These are phyloP conservation scores for Geotrichum carabidarum DNA, from an alignment of 1,139 yeast species.

Conservation along the genomic window DNA sequence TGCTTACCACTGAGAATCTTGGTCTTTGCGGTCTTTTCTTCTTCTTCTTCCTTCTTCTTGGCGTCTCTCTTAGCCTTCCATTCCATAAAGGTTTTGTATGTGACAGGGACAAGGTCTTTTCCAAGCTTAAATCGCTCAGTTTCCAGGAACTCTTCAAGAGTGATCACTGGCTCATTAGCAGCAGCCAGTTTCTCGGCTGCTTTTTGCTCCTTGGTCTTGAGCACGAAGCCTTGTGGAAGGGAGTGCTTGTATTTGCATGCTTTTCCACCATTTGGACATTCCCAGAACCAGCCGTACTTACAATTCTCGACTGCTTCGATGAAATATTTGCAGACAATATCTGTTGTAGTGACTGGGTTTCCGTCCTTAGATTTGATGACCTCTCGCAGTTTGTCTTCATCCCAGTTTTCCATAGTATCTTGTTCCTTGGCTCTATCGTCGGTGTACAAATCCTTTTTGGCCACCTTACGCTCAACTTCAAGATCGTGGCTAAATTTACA, in stretches of 20 bases:
- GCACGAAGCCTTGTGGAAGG: slow-evolving; percentile 93
- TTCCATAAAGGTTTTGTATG: slow-evolving; percentile 68
- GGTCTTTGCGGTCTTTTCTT: slow-evolving; percentile 44
- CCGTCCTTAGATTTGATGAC: slow-evolving; percentile 92
- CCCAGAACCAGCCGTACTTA: slow-evolving; percentile 99
- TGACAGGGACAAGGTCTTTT: slow-evolving; percentile 77
- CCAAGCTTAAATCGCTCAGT: slow-evolving; percentile 87
- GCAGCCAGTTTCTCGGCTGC: slow-evolving; percentile 80
- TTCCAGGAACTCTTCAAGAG: slow-evolving; percentile 92
- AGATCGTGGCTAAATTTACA: slow-evolving; percentile 95
- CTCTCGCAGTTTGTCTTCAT: slow-evolving; percentile 83
- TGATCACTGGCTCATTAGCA: slow-evolving; percentile 82
- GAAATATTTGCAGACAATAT: slow-evolving; percentile 87
- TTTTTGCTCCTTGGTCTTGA: slow-evolving; percentile 94
- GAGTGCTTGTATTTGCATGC: slow-evolving; percentile 94
- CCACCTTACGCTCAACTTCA: slow-evolving; percentile 78
- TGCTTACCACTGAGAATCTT: slow-evolving; percentile 70
- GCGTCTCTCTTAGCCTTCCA: slow-evolving; percentile 75
- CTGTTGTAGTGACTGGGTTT: slow-evolving; percentile 89
- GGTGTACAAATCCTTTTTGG: slow-evolving; percentile 86
- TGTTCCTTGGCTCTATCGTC: slow-evolving; percentile 75
- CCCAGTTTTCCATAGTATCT: slow-evolving; percentile 97
- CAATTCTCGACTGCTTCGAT: slow-evolving; percentile 97
- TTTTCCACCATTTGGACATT: slow-evolving; percentile 90
- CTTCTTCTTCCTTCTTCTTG: slow-evolving; percentile 53